These are phyloP conservation scores for Diaporthe aspalathi DNA, from an alignment of 2,329 filamentous ascomycete species.

Conservation along the genomic window DNA sequence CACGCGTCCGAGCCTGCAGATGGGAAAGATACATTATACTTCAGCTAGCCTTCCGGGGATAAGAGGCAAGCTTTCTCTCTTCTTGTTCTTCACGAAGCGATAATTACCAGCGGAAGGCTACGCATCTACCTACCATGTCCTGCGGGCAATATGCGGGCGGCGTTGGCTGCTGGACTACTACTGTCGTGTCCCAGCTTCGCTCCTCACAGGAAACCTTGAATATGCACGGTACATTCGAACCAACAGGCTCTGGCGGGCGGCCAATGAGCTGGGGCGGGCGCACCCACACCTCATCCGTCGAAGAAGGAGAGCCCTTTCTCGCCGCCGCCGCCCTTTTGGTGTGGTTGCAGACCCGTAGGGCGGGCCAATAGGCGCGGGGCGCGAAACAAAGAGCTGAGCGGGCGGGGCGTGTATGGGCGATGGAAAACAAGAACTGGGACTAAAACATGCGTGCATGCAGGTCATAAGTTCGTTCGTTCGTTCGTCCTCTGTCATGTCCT, in stretches of 20 bases:
- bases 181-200: neutral
- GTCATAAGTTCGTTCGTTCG: too few species aligned
- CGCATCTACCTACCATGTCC: too few species aligned
- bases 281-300: neutral
- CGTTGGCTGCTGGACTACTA: neutral
- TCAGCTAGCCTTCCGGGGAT: neutral
- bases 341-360: slow-evolving; percentile 6
- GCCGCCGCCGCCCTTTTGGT: neutral
- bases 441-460: too few species aligned
- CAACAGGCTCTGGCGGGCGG: neutral
- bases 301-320: neutral
- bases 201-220: neutral
- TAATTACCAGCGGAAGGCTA: slow-evolving; percentile 8
- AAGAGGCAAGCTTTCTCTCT: slow-evolving; percentile 12
- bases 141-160: neutral
- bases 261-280: slow-evolving; percentile 5
- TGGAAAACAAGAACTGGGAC: too few species aligned
- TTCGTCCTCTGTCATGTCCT: too few species aligned
- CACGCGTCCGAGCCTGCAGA: neutral
- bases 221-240: neutral
- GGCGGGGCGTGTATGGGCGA: slow-evolving; percentile 40
- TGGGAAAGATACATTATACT: neutral
- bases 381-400: slow-evolving; percentile 24
- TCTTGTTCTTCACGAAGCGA: neutral
- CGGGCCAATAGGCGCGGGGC: slow-evolving; percentile 32